Evolutionary conservation across 2,329 filamentous ascomycete genomes (phyloP), one percentile per base, ranked within the genome.

Genomic region (Mycosphaerelloides madeirae): DNA sequence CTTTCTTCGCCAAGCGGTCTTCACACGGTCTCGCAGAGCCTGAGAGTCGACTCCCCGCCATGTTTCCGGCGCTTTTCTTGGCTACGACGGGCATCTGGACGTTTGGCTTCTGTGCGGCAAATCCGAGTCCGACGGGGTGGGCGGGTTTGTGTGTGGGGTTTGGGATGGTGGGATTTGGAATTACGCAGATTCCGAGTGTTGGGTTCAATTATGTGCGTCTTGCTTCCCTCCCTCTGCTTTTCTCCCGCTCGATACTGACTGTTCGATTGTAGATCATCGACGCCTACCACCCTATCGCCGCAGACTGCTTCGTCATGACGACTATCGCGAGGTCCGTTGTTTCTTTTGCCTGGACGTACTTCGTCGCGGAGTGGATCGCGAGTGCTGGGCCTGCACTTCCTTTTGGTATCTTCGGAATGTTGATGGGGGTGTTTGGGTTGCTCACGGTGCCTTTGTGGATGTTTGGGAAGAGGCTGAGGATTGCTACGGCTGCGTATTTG

Each of bases 291-390:
- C 57, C 65, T 1, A 51, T 76, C 1, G 69, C 72, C 0, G 70
- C 69, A 1, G 75, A 79, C 50, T 78, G 75, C 53, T 78, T 79
- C 50, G 73, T 75, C 11, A 71, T 74, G 39, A 69, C 78, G 0
- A 76, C 74, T 1, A 70, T 70, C 25, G 58, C 73, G 13, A 66
- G 75, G 3, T 66, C 73, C 9, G 58, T 77, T 4, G 68, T 80
- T 7, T 66, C 69, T 1, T 79, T 79, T 51, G 68, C 73, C 0
- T 79, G 75, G 74, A 75, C 73, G 0, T 77, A 77, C 43, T 78
- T 79, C 34, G 70, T 74, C 0, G 67, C 67, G 2, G 61, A 68
- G 3, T 79, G 75, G 76, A 65, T 76, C 0, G 52, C 61, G 1
- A 37, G 60, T 0, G 58, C 55, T 0, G 76, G 76, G 0, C 52